phyloP scores from a whole-genome alignment of 2,329 filamentous ascomycete species.

The Alternaria sp. region DNA sequence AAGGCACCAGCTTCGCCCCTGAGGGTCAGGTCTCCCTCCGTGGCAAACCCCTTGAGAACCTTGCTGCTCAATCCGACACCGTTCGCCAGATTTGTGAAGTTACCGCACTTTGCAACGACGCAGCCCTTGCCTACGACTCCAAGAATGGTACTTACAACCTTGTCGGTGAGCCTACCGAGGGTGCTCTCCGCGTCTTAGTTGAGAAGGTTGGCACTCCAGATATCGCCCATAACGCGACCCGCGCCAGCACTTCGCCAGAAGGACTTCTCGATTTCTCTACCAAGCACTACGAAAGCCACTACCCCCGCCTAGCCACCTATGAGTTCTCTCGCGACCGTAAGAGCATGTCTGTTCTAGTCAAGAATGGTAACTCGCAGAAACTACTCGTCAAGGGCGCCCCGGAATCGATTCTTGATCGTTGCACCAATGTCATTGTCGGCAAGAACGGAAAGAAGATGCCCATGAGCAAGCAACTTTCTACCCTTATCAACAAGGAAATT shows the following conservation, averaged over 20 bases:
- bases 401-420: slow-evolving; percentile 92
- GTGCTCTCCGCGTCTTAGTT: slow-evolving; percentile 85
- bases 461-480: slow-evolving; percentile 72
- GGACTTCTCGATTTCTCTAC: slow-evolving; percentile 82
- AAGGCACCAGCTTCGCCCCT: slow-evolving; percentile 92
- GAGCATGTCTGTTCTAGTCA: slow-evolving; percentile 97
- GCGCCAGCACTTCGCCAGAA: slow-evolving; percentile 57
- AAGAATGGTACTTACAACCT: slow-evolving; percentile 78
- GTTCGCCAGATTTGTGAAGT: slow-evolving; percentile 78
- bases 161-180: slow-evolving; percentile 95
- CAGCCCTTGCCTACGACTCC: slow-evolving; percentile 81
- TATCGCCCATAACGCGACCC: slow-evolving; percentile 63
- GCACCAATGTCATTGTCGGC: slow-evolving; percentile 81
- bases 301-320: slow-evolving; percentile 82
- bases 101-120: slow-evolving; percentile 84
- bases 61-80: slow-evolving; percentile 76
- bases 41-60: slow-evolving; percentile 73
- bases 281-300: slow-evolving; percentile 79
- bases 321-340: slow-evolving; percentile 98
- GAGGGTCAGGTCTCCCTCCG: slow-evolving; percentile 75
- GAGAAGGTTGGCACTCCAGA: slow-evolving; percentile 94
- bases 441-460: slow-evolving; percentile 78
- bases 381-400: slow-evolving; percentile 96
- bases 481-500: slow-evolving; percentile 79
- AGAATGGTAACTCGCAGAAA: slow-evolving; percentile 73